A percentile compares a stretch with the other conserved stretches of the same genome.
Conservation (phyloP, 371 early-diverging fungal genomes). For the Saksenaea oblongispora region DNA sequence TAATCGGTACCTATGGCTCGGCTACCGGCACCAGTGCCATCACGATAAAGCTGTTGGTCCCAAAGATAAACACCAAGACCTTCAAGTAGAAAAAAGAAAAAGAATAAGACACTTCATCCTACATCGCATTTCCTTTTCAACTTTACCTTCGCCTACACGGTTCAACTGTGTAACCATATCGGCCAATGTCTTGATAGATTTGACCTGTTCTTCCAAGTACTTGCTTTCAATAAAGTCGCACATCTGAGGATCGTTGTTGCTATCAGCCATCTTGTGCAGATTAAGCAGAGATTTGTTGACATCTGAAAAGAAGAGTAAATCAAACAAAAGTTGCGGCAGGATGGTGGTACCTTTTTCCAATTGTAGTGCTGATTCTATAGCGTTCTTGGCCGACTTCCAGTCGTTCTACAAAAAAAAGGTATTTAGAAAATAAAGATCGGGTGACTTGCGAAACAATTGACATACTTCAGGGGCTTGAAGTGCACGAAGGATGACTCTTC, state of each 20-base stretch:
- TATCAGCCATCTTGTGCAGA: slow-evolving; percentile 64
- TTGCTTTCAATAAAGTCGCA: slow-evolving; percentile 66
- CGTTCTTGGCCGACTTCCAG: slow-evolving; percentile 68
- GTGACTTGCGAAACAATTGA: neutral
- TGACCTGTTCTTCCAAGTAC: slow-evolving; percentile 69
- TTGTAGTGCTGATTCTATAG: slow-evolving; percentile 67
- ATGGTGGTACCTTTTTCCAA: slow-evolving; percentile 58
- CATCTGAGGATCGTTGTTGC: slow-evolving; percentile 68
- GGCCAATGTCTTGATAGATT: slow-evolving; percentile 66
- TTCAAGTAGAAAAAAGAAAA: neutral
- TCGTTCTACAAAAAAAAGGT: slow-evolving; percentile 37
- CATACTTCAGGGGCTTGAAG: slow-evolving; percentile 55
- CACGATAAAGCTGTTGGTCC: slow-evolving; percentile 61
- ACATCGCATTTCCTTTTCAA: neutral
- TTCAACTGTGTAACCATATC: slow-evolving; percentile 69
- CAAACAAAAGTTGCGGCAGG: neutral
- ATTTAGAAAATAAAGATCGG: neutral
- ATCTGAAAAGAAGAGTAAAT: slow-evolving; percentile 30
- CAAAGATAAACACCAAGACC: slow-evolving; percentile 59
- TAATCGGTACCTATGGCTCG: slow-evolving; percentile 28
- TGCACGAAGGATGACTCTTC: slow-evolving; percentile 47
- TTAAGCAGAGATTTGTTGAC: slow-evolving; percentile 71
- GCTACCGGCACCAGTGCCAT: slow-evolving; percentile 51
- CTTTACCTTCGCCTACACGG: slow-evolving; percentile 56
- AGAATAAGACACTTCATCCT: neutral